Base-by-base conservation (phyloP, 1,139 yeast species). In the Zygoascus meyerae region DNA sequence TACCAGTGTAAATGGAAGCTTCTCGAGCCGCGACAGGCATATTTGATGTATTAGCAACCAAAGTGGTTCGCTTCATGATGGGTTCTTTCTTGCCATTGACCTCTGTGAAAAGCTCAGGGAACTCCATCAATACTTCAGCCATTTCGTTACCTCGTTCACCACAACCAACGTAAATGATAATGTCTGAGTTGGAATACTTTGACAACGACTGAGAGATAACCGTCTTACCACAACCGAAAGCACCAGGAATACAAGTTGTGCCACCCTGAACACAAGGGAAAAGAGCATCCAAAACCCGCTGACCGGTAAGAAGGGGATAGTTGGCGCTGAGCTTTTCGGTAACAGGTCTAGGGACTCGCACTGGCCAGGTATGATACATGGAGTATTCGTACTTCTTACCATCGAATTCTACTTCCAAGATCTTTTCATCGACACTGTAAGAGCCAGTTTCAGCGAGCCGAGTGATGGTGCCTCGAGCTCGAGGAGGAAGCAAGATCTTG, bases 21-120 rank as follows among this genome's bases (percentile, higher is more conserved):
- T 92, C 99, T 79, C 99, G 85, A 18, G 98, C 98, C 53, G 99
- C 99, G 61, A 92, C 99, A 48, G 99, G 99, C 99, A 92, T 92
- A 69, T 92, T 92, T 32, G 97, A 92, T 42, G 99, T 92, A 69
- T 92, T 92, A 47, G 99, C 99, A 48, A 92, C 98, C 67, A 92
- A 79, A 38, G 97, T 85, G 40, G 99, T 92, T 76, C 99, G 94
- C 76, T 92, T 94, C 99, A 92, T 92, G 66, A 92, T 94, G 56
- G 98, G 97, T 72, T 92, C 99, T 73, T 89, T 86, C 64, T 87
- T 83, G 58, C 97, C 98, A 48, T 81, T 77, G 50, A 87, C 74
- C 69, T 89, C 97, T 51, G 97, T 89, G 68, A 72, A 86, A 64
- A 92, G 75, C 70, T 92, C 97, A 46, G 99, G 99, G 87, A 92